Base-by-base conservation (phyloP, 2,329 filamentous ascomycete genomes). In the Chaetothyriales sp. region DNA sequence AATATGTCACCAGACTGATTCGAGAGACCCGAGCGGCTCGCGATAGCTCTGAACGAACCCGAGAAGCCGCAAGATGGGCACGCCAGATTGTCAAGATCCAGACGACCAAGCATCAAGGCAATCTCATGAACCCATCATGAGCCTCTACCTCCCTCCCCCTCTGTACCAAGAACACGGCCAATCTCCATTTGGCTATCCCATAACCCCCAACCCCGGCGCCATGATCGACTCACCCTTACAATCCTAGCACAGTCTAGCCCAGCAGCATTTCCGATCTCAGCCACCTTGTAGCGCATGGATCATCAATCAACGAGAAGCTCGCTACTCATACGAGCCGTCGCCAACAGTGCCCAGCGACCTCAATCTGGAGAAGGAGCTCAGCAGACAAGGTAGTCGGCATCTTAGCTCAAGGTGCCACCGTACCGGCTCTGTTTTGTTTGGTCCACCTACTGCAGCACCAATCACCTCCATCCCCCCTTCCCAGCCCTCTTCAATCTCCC, bases 71-170 rank as follows among this genome's bases (percentile, higher is more conserved):
- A 64, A 84, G 90, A 62, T 98, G 92, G 92, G 89, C 92, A 56
- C 84, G 90, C 54, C 92, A 96, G 70, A 88, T 95, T 67, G 89
- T 96, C 67, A 96, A 95, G 77, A 84, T 87, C 62, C 92, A 98
- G 53, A 57, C 51, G 51, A 54, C 57, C 46, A 28, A 28, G 19
- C 55, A 61, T 58, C 57, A 57, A 59, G 59, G 59, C 58, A 59
- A 54, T 49, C 49, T 60, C 53, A 61, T 61, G 59, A 57, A 55
- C 19, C 43, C 18, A n/a, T 26, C 43, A 45, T 20, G 18, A 20
- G 19, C 18, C 12, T n/a, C 8, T 4, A 45, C 3, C 5, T 8
- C 42, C 42, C 43, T n/a, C n/a, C 12, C 43, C 43, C 20, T 8
- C 18, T 44, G 43, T 15, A 19, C 15, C 7, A 45, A 45, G 18